phyloP scores from a whole-genome alignment of 2,329 filamentous ascomycete species.

The Teratosphaeria zuluensis region DNA sequence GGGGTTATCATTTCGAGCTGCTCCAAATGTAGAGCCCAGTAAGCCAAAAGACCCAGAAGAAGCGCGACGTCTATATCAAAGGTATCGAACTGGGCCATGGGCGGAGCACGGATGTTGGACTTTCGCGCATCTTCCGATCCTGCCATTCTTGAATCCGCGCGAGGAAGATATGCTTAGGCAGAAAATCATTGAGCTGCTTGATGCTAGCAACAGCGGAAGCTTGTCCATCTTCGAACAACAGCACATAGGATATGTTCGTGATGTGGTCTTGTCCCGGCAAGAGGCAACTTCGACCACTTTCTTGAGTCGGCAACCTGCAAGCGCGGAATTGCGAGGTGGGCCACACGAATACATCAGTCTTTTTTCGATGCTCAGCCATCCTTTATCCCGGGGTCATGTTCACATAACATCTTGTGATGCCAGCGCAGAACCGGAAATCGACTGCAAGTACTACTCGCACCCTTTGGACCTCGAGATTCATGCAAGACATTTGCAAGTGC shows the following conservation, averaged over 20 bases:
- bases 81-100: constrained; percentile 10
- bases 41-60: constrained; percentile 1
- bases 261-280: constrained; percentile 7
- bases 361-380: constrained; percentile 14
- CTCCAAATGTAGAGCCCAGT: constrained; percentile 4
- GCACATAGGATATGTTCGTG: constrained; percentile 9
- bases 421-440: constrained; percentile 13
- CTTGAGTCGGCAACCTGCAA: constrained; percentile 7
- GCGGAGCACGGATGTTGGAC: constrained; percentile 6
- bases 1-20: constrained; percentile 14
- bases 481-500: constrained; percentile 20
- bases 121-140: constrained; percentile 13
- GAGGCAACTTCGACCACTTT: constrained; percentile 15
- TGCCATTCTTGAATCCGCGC: constrained; percentile 10
- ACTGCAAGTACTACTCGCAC: constrained; percentile 21
- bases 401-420: constrained; percentile 17
- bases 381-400: constrained; percentile 17
- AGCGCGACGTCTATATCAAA: constrained; percentile 8
- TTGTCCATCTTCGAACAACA: constrained; percentile 2
- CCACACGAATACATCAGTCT: constrained; percentile 12
- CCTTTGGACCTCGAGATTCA: constrained; percentile 22
- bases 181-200: constrained; percentile 10
- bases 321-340: not conserved
- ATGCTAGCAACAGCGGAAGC: not conserved
- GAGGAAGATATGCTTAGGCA: constrained; percentile 6